Percentiles rank a stretch among this genome's conserved stretches.
Evolutionary conservation across 1,284 basidiomycete species (phyloP).

Genomic region (Sphagnurus paluster): DNA sequence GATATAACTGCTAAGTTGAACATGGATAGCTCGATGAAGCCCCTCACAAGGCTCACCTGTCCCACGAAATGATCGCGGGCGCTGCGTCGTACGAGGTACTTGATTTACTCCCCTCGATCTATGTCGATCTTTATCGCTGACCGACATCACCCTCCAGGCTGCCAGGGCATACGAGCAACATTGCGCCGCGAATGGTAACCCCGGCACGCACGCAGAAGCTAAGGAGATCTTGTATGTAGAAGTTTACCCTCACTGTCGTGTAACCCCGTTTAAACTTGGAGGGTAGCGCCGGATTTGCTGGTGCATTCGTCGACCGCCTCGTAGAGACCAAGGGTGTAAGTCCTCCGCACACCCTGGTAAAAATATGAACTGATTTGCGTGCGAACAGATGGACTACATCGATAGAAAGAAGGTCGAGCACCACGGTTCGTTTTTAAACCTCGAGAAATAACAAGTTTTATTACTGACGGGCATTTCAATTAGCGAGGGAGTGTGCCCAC

Average conservation of each 20-base stretch:
- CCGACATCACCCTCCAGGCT: neutral
- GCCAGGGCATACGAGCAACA: neutral
- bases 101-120: neutral
- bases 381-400: neutral
- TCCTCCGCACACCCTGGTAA: neutral
- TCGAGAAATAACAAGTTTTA: no score
- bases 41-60: neutral
- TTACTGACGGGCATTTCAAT: no score
- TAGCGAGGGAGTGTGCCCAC: no score
- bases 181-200: neutral
- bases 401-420: conserved; percentile 73
- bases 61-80: neutral
- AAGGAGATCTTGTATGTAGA: neutral
- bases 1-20: neutral
- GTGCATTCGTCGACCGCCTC: neutral
- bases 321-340: neutral
- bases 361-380: neutral
- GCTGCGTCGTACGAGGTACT: neutral
- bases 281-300: neutral
- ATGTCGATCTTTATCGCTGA: no score
- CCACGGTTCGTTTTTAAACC: conserved; percentile 78
- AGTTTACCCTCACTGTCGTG: neutral
- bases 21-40: neutral
- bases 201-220: neutral
- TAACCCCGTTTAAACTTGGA: neutral